Conservation (phyloP, 1,139 yeast species). For the Zygoascus sp. region DNA sequence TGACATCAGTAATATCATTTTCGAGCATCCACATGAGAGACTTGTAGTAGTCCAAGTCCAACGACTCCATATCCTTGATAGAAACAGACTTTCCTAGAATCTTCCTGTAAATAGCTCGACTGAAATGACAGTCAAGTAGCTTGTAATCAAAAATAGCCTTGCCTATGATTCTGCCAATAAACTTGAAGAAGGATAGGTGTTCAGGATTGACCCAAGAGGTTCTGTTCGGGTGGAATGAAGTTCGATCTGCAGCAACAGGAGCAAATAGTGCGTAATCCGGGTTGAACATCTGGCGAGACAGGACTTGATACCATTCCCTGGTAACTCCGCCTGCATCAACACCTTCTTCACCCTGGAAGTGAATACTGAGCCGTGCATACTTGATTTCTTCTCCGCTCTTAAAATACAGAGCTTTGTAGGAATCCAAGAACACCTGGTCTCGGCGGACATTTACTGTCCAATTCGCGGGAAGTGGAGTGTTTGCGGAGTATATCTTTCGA, state of each 20-base stretch:
- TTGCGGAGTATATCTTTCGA: slow-evolving; percentile 44
- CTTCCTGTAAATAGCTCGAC: slow-evolving; percentile 89
- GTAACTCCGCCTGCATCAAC: slow-evolving; percentile 99
- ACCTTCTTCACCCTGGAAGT: slow-evolving; percentile 90
- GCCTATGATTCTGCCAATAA: slow-evolving; percentile 91
- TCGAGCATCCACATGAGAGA: slow-evolving; percentile 95
- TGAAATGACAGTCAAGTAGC: slow-evolving; percentile 89
- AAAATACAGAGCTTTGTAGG: slow-evolving; percentile 79
- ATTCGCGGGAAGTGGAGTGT: slow-evolving; percentile 36
- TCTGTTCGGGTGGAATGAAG: slow-evolving; percentile 94
- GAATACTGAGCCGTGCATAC: slow-evolving; percentile 68
- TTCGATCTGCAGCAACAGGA: slow-evolving; percentile 88
- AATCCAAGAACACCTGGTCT: slow-evolving; percentile 88
- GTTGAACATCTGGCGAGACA: slow-evolving; percentile 92
- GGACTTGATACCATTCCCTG: slow-evolving; percentile 94
- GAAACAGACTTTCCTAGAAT: slow-evolving; percentile 78
- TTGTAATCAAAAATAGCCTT: slow-evolving; percentile 89
- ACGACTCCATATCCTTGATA: slow-evolving; percentile 88
- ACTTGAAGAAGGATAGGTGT: slow-evolving; percentile 86
- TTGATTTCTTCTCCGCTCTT: slow-evolving; percentile 73
- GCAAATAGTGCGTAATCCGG: slow-evolving; percentile 92
- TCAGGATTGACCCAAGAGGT: slow-evolving; percentile 92
- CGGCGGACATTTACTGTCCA: slow-evolving; percentile 70
- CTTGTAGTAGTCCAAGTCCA: slow-evolving; percentile 89
- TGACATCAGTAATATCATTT: slow-evolving; percentile 90